These are phyloP conservation scores for Dysphania ambrosioides DNA, from an alignment of 148 eudicot genomes.

Conservation along the genomic window DNA sequence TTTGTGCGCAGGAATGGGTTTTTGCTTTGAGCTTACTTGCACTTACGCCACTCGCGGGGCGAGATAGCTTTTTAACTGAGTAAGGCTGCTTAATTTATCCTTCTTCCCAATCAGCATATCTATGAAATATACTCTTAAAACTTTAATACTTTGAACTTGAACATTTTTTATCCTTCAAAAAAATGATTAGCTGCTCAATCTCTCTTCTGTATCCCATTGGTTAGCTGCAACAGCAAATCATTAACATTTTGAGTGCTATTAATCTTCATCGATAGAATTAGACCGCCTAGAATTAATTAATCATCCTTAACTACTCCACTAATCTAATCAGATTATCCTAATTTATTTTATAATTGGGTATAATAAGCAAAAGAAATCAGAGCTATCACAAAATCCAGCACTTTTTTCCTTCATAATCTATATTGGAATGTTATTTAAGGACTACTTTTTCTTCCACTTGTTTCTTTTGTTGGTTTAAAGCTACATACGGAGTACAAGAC, in stretches of 20 bases:
- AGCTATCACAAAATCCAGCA: not conserved
- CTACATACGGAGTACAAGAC: too few relatives aligned
- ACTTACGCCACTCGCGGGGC: slow-evolving; percentile 81
- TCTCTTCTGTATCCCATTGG: not conserved
- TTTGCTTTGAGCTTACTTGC: slow-evolving; percentile 85
- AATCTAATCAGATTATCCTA: not conserved
- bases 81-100: too few relatives aligned
- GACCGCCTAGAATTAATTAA: not conserved
- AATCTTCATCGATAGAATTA: not conserved
- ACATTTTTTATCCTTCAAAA: too few relatives aligned
- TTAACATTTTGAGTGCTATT: not conserved
- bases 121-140: too few relatives aligned
- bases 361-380: not conserved
- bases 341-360: not conserved
- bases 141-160: too few relatives aligned
- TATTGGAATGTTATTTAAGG: not conserved
- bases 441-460: too few relatives aligned
- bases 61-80: slow-evolving; percentile 93
- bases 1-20: slow-evolving; percentile 66
- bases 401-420: not conserved
- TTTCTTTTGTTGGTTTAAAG: not conserved
- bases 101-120: too few relatives aligned
- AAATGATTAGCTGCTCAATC: too few relatives aligned
- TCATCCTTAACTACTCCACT: not conserved
- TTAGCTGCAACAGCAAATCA: not conserved